A percentile compares a stretch with the other conserved stretches of the same genome.
Conservation (phyloP, 208 protist genomes). For the Entamoeba moshkovskii region DNA sequence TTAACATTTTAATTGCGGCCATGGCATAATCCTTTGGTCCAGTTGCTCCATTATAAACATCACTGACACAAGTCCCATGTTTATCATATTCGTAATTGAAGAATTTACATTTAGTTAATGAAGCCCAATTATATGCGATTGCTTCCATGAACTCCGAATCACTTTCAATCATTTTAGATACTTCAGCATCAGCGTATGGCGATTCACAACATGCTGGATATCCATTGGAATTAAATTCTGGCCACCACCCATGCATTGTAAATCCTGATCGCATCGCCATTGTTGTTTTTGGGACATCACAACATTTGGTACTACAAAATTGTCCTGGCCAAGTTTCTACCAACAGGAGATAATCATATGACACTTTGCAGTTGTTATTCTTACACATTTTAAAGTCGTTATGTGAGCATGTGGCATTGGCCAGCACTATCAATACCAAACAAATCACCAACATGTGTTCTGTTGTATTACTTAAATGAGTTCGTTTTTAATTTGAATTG, state of each 20-base stretch:
- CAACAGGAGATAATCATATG: not conserved
- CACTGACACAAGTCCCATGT: not conserved
- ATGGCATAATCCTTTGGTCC: not conserved
- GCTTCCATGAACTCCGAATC: not conserved
- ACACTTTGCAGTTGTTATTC: not conserved
- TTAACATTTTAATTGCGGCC: not conserved
- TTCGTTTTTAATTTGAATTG: too few species aligned
- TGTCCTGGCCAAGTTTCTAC: not conserved
- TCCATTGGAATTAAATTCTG: not conserved
- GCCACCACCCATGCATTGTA: not conserved
- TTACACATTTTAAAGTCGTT: not conserved
- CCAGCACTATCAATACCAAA: not conserved
- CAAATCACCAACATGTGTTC: not conserved
- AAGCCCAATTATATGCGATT: not conserved
- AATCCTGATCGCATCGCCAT: not conserved
- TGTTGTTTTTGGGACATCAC: not conserved
- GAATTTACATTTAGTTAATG: not conserved
- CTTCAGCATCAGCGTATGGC: not conserved
- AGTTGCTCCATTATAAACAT: not conserved
- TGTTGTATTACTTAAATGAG: too few species aligned
- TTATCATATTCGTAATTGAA: not conserved
- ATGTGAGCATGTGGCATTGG: not conserved
- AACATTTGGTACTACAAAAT: not conserved
- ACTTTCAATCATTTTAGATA: not conserved
- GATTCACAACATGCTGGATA: not conserved